phyloP scores from a whole-genome alignment of 495 filamentous ascomycete genomes.

The Jackrogersella multiformis region DNA sequence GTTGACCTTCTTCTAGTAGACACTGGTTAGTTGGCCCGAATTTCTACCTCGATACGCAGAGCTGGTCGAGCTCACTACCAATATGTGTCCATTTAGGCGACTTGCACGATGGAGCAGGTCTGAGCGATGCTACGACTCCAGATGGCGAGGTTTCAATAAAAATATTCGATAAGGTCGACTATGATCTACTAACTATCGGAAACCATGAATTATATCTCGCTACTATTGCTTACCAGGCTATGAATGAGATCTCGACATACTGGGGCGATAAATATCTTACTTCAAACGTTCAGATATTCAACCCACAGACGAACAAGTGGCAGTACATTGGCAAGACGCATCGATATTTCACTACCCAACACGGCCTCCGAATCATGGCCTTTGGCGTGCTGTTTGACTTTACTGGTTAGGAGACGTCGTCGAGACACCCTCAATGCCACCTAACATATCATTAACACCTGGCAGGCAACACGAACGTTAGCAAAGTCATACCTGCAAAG shows the following conservation, averaged over 20 bases:
- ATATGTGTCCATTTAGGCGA: constrained; percentile 59
- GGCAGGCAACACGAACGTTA: constrained; percentile 45
- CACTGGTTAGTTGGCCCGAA: constrained; percentile 73
- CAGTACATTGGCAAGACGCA: constrained; percentile 75
- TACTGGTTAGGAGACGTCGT: constrained; percentile 70
- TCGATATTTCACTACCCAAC: constrained; percentile 78
- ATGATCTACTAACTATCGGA: constrained; percentile 58
- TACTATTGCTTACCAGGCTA: constrained; percentile 50
- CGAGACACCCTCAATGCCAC: constrained; percentile 58
- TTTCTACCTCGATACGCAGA: constrained; percentile 25
- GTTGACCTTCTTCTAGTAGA: constrained; percentile 82
- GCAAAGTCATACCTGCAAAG: constrained; percentile 57
- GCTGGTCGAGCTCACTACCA: background rate
- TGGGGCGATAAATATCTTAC: constrained; percentile 70
- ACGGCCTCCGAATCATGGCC: constrained; percentile 76
- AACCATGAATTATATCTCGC: constrained; percentile 85
- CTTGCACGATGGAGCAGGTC: constrained; percentile 69
- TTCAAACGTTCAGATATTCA: constrained; percentile 81
- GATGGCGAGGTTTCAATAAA: constrained; percentile 76
- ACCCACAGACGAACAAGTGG: constrained; percentile 65
- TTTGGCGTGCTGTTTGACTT: constrained; percentile 90
- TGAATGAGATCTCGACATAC: constrained; percentile 49
- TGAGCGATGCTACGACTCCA: constrained; percentile 82
- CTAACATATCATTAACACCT: constrained; percentile 42
- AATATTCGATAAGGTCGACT: constrained; percentile 71